Conservation (phyloP, 2,329 filamentous ascomycete species). For the Xylariaceae sp. region DNA sequence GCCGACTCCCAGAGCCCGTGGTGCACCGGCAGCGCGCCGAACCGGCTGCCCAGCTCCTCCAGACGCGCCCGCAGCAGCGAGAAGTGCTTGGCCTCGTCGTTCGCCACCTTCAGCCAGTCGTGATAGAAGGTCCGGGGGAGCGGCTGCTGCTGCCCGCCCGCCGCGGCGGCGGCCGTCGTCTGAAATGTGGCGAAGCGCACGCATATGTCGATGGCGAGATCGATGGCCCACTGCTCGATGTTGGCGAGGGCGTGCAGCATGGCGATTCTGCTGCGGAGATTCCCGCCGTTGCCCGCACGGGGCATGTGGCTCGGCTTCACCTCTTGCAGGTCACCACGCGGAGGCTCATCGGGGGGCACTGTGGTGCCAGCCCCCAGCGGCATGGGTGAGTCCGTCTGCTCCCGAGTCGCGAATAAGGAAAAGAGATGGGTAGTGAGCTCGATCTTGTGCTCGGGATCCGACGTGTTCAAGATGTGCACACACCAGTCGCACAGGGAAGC, state of each 20-base stretch:
- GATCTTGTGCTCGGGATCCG: slow-evolving; percentile 38
- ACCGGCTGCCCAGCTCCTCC: slow-evolving; percentile 36
- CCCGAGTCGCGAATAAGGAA: slow-evolving; percentile 30
- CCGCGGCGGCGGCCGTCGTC: slow-evolving; percentile 18
- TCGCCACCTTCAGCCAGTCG: slow-evolving; percentile 40
- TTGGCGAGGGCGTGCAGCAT: slow-evolving; percentile 41
- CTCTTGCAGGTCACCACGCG: slow-evolving; percentile 30
- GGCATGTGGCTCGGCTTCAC: slow-evolving; percentile 33
- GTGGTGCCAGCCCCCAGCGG: slow-evolving; percentile 30
- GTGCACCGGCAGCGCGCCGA: slow-evolving; percentile 37
- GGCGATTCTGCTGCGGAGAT: slow-evolving; percentile 33
- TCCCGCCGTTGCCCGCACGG: slow-evolving; percentile 32
- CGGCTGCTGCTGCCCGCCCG: slow-evolving; percentile 17
- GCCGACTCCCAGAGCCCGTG: slow-evolving; percentile 39
- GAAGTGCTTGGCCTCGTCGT: slow-evolving; percentile 40
- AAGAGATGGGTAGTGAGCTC: slow-evolving; percentile 37
- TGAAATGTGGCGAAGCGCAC: slow-evolving; percentile 36
- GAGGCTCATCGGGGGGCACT: slow-evolving; percentile 30
- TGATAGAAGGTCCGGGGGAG: slow-evolving; percentile 37
- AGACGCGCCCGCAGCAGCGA: slow-evolving; percentile 35
- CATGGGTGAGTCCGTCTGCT: slow-evolving; percentile 32
- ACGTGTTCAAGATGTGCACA: slow-evolving; percentile 35
- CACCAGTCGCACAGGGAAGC: slow-evolving; percentile 41
- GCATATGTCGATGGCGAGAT: slow-evolving; percentile 39
- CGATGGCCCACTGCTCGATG: slow-evolving; percentile 41